These are phyloP conservation scores for Salix suchowensis DNA, from an alignment of 345 rosid species.

Conservation along the genomic window DNA sequence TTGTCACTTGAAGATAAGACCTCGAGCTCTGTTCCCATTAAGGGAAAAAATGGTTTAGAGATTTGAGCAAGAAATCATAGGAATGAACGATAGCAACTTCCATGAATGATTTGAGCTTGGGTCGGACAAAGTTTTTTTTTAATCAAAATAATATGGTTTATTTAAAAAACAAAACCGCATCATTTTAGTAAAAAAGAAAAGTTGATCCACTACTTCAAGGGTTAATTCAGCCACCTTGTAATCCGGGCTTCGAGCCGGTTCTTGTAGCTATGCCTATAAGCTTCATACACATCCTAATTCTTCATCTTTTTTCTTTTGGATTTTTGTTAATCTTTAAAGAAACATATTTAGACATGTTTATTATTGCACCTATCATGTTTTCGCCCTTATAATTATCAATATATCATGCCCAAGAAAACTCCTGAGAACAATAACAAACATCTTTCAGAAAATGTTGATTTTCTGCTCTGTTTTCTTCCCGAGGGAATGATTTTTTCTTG, in stretches of 20 bases:
- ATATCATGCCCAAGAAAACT: background rate
- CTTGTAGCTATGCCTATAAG: background rate
- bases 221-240: too few relatives aligned
- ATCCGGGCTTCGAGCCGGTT: too few relatives aligned
- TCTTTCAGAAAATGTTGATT: background rate
- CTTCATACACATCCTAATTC: background rate
- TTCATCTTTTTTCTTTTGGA: background rate
- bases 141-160: too few relatives aligned
- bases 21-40: constrained; percentile 55
- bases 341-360: constrained; percentile 6
- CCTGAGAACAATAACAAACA: background rate
- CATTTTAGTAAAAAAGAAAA: too few relatives aligned
- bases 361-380: background rate
- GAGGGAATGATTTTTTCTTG: background rate
- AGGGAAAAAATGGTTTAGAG: constrained; percentile 2
- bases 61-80: background rate
- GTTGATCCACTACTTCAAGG: too few relatives aligned
- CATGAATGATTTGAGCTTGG: background rate
- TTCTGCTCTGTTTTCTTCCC: background rate
- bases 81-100: background rate
- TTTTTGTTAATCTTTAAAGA: background rate
- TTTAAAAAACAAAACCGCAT: too few relatives aligned
- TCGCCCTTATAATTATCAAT: background rate
- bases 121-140: too few relatives aligned
- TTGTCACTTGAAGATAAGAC: constrained; percentile 6